A percentile compares a stretch with the other conserved stretches of the same genome.
Conservation (phyloP, 2,329 filamentous ascomycete species). For the Zopfia rhizophila region DNA sequence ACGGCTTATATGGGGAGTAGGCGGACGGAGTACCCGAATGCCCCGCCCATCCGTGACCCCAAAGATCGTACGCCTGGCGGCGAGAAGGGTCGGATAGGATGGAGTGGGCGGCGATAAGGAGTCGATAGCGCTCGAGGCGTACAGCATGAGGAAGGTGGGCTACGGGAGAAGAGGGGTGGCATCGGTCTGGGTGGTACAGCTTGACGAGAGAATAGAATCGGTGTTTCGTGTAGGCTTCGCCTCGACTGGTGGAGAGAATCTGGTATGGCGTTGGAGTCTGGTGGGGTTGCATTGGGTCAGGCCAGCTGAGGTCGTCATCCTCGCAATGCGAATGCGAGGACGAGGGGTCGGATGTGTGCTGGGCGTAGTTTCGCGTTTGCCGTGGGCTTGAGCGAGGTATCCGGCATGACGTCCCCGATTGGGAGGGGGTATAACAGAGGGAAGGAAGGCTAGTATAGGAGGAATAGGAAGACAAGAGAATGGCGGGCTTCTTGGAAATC, state of each 20-base stretch:
- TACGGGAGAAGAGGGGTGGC: slow-evolving; percentile 47
- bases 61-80: slow-evolving; percentile 82
- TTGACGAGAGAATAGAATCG: slow-evolving; percentile 94
- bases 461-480: slow-evolving; percentile 41
- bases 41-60: slow-evolving; percentile 80
- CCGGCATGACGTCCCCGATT: slow-evolving; percentile 56
- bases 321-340: slow-evolving; percentile 24
- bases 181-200: slow-evolving; percentile 89
- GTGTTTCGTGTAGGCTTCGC: slow-evolving; percentile 80
- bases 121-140: slow-evolving; percentile 87
- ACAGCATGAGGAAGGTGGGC: slow-evolving; percentile 65
- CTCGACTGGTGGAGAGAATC: slow-evolving; percentile 73
- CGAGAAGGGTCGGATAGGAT: slow-evolving; percentile 85
- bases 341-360: slow-evolving; percentile 26
- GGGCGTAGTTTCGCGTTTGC: slow-evolving; percentile 39
- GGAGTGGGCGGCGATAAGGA: slow-evolving; percentile 87
- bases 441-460: slow-evolving; percentile 36
- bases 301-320: slow-evolving; percentile 43
- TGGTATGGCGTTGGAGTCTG: slow-evolving; percentile 84
- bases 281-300: slow-evolving; percentile 47
- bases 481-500: slow-evolving; percentile 50
- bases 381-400: slow-evolving; percentile 44
- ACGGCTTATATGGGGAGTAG: slow-evolving; percentile 34
- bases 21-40: slow-evolving; percentile 35
- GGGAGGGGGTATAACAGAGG: slow-evolving; percentile 31